Percentiles rank a stretch among this genome's conserved stretches.
phyloP scores from a whole-genome alignment of 2,329 filamentous ascomycete genomes.

The Colletotrichum filicis region DNA sequence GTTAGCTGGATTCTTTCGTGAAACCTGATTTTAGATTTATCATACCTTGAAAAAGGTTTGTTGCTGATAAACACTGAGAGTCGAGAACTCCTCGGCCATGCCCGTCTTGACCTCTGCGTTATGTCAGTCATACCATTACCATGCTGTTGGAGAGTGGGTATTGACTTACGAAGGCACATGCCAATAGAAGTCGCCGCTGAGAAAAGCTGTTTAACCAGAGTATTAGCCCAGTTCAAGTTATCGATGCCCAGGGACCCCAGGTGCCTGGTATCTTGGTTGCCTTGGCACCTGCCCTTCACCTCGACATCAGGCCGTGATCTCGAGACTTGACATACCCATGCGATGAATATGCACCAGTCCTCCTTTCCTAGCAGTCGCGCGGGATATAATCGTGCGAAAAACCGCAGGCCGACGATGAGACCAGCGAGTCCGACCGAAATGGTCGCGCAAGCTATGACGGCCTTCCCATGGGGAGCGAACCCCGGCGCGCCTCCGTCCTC shows the following conservation, averaged over 20 bases:
- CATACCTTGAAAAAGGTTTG: slow-evolving; percentile 24
- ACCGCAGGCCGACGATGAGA: slow-evolving; percentile 20
- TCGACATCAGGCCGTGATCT: background rate
- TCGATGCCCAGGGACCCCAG: background rate
- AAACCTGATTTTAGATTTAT: too few species aligned
- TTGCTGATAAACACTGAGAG: slow-evolving; percentile 5
- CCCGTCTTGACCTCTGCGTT: slow-evolving; percentile 1
- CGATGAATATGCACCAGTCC: slow-evolving; percentile 23
- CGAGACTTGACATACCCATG: slow-evolving; percentile 15
- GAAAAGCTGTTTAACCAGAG: background rate
- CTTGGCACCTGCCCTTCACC: background rate
- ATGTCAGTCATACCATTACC: background rate
- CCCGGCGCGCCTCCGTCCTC: slow-evolving; percentile 24
- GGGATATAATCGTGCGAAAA: slow-evolving; percentile 19
- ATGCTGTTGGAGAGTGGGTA: too few species aligned
- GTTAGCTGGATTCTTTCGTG: too few species aligned
- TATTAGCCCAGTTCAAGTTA: background rate
- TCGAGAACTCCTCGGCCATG: slow-evolving; percentile 2
- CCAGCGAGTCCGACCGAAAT: slow-evolving; percentile 8
- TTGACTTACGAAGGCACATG: slow-evolving; percentile 21
- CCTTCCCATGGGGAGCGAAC: slow-evolving; percentile 5
- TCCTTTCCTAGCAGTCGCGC: slow-evolving; percentile 21
- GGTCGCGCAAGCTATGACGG: slow-evolving; percentile 21
- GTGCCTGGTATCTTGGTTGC: background rate
- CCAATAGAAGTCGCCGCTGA: background rate